Evolutionary conservation across 176 grass and related monocot species (phyloP).

Genomic region (Olyra latifolia): DNA sequence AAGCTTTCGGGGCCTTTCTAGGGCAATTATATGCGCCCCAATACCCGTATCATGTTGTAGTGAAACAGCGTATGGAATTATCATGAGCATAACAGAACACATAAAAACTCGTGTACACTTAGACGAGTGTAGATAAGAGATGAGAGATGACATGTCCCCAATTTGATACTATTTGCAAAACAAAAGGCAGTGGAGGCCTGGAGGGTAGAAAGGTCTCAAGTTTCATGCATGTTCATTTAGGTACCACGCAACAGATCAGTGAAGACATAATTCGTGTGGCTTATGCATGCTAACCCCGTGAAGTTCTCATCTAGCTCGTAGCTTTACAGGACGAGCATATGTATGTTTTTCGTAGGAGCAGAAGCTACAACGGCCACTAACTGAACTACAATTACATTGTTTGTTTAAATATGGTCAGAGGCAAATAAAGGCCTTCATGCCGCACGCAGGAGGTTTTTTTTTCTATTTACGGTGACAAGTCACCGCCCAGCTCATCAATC

Average conservation of each 20-base stretch:
- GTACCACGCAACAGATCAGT: neutral
- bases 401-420: neutral
- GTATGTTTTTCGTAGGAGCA: neutral
- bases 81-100: too few species aligned
- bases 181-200: neutral
- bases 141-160: neutral
- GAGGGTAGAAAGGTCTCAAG: neutral
- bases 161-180: neutral
- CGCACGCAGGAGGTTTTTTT: neutral
- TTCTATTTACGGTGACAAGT: slow-evolving; percentile 47
- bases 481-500: slow-evolving; percentile 66
- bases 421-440: neutral
- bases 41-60: too few species aligned
- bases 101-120: too few species aligned
- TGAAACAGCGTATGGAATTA: too few species aligned
- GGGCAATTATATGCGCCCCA: too few species aligned
- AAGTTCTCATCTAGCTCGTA: neutral
- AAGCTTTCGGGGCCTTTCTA: too few species aligned
- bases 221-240: neutral
- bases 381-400: neutral
- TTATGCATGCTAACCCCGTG: neutral
- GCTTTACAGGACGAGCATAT: neutral
- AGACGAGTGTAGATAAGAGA: too few species aligned
- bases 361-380: neutral
- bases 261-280: neutral